Evolutionary conservation across 1,139 yeast genomes (phyloP), one percentile per base, ranked within the genome.

Genomic region (Zygotorulaspora mrakii): DNA sequence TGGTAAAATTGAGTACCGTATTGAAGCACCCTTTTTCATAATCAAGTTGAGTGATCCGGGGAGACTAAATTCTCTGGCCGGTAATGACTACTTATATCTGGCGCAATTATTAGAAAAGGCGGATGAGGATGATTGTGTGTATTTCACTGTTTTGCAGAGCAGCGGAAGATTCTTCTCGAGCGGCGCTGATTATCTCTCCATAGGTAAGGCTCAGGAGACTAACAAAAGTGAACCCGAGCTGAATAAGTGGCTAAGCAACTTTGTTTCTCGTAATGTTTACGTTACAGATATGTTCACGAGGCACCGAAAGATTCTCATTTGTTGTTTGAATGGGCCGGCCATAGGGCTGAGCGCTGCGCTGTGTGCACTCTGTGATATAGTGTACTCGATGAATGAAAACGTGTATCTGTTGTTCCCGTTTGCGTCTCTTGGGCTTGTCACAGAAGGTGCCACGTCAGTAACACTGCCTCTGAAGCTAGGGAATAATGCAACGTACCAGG

Each of bases 271-370:
- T 57, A 87, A 87, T 61, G 72, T 79, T 17, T 79, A 73, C 54
- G 66, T 86, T 43, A 81, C 94, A 5, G 77, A 79, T 47, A 68
- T 82, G 31, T 79, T 85, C 62, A 76, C 77, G 52, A 75, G 77
- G 55, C 96, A 87, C 61, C 67, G 73, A 16, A 88, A 87, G 62
- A 71, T 86, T 4, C 67, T 87, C 38, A 81, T 81, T 17, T 78
- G 79, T 27, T 89, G 91, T 9, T 69, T 87, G 45, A 87, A 87
- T 55, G 96, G 96, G 1, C 95, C 96, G 0, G 95, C 79, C 9
- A 76, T 87, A 48, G 96, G 96, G 0, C 71, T 87, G 46, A 68
- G 80, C 31, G 79, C 94, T 3, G 88, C 89, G 1, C 64, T 87
- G 39, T 81, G 86, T 20, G 76, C 83, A 17, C 68, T 83, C 45